Evolutionary conservation across 2,329 filamentous ascomycete genomes (phyloP), one percentile per base, ranked within the genome.

Genomic region (Colletotrichum brevisporum): DNA sequence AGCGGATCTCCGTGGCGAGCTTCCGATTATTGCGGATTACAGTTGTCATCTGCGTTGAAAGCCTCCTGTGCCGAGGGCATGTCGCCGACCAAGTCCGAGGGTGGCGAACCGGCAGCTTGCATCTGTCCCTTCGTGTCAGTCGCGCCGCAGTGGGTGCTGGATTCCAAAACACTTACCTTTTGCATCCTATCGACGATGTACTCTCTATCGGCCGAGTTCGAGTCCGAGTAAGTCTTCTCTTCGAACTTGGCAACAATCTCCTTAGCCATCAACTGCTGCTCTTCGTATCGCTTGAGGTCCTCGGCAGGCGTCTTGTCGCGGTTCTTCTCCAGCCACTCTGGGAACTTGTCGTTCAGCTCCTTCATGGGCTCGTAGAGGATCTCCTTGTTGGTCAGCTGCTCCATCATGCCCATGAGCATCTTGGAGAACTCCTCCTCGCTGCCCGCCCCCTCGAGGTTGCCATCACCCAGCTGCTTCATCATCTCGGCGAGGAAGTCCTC

Each of bases 351-450:
- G 79, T 97, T 84, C 55, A 99, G 84, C 82, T 99, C 96, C 84
- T 97, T 97, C 94, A 99, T 98, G 2, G 96, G 96, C 83, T 99
- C 95, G 78, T 98, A 98, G 58, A 99, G 83, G 71, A 99, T 98
- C 74, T 98, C 96, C 84, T 97, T 98, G 81, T 97, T 97, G 4
- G 96, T 98, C 71, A 99, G 87, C 80, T 99, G 95, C 82, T 98
- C 94, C 95, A 99, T 98, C 94, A 98, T 97, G 62, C 93, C 93
- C 87, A 97, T 90, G 69, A 99, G 88, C 90, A 98, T 94, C 83
- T 97, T 95, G 66, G 94, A 94, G 75, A 98, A 93, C 74, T 97
- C 94, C 75, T 96, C 94, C 65, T 98, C 94, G 69, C 84, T 84
- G 15, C 83, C 85, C 2, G 84, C 87, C n/a, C 76, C 77, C n/a